Base-by-base conservation (phyloP, 306 rosid genomes). In the Prunus kanzakura region DNA sequence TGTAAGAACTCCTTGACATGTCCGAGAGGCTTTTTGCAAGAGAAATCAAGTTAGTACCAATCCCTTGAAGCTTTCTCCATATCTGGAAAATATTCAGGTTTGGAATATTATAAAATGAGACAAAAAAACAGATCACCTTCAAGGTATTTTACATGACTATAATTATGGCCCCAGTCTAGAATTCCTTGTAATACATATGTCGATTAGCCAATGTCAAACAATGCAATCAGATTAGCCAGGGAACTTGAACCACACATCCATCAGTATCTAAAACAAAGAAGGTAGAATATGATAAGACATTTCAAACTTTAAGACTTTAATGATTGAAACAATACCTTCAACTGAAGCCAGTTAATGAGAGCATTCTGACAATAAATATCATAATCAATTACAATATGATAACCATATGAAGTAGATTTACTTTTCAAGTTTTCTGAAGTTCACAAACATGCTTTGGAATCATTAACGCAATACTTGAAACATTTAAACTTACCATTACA, bases 61-160 rank as follows among this genome's bases (percentile, higher is more conserved):
- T 69, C 62, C 81, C 82, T 77, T 88, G 86, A 85, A 92, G 87
- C 85, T 92, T 96, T 79, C 80, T 82, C 96, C 97, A 96, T 65
- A 91, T 86, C 99, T 96, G 64, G 77, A 69, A 67, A 58, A 79
- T 27, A 51, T 67, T 19, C 12, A 81, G 82, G 54, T 65, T 79
- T 51, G 32, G 76, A 57, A 64, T 52, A 71, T 49, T 49, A 38
- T 38, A 32, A 82, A 68, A 22, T 65, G 75, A 74, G 52, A 76
- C 30, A 32, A 61, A 63, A 67, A 72, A 78, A 41, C 22, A 67
- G 51, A 55, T 73, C 71, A 83, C 18, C 77, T 55, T 38, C 61
- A 20, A 18, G 55, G 30, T 52, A 63, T 19, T 55, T 46, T 43
- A 70, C 71, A 67, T 32, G 62, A 79, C 52, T 12, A 61, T n/a